Evolutionary conservation across 345 rosid genomes (phyloP).

Genomic region (Angophora floribunda): DNA sequence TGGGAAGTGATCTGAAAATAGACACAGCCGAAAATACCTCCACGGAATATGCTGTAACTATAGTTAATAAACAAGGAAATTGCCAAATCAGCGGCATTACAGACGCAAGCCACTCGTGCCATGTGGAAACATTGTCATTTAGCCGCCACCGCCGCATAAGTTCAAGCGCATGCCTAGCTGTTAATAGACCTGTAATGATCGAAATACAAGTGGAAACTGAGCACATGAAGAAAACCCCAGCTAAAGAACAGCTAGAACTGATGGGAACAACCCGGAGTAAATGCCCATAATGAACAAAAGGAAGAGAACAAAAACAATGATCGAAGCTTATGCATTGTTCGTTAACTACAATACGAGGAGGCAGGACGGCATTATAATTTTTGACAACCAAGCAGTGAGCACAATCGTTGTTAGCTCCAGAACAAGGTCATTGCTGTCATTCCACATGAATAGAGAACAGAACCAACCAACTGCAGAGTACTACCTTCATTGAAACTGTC

Average conservation of each 20-base stretch:
- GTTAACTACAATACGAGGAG: not conserved
- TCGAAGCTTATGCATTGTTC: not conserved
- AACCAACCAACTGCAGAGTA: slow-evolving; percentile 5
- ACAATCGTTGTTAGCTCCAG: not conserved
- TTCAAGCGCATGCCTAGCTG: not conserved
- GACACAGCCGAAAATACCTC: not conserved
- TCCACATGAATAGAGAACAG: not conserved
- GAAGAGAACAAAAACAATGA: not conserved
- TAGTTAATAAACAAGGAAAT: not conserved
- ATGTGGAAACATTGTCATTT: not conserved
- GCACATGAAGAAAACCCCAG: not conserved
- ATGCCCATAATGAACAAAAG: not conserved
- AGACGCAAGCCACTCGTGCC: not conserved
- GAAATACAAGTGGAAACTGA: not conserved
- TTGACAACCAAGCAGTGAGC: not conserved
- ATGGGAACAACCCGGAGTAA: not conserved
- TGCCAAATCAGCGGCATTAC: not conserved
- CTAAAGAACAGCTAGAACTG: not conserved
- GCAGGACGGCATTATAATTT: not conserved
- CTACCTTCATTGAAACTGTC: slow-evolving; percentile 17
- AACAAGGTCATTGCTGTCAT: not conserved
- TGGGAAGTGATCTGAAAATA: not conserved
- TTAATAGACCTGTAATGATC: not conserved
- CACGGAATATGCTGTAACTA: not conserved
- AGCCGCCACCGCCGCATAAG: not conserved